phyloP scores from a whole-genome alignment of 176 grass and related monocot species.

The Guadua angustifolia region DNA sequence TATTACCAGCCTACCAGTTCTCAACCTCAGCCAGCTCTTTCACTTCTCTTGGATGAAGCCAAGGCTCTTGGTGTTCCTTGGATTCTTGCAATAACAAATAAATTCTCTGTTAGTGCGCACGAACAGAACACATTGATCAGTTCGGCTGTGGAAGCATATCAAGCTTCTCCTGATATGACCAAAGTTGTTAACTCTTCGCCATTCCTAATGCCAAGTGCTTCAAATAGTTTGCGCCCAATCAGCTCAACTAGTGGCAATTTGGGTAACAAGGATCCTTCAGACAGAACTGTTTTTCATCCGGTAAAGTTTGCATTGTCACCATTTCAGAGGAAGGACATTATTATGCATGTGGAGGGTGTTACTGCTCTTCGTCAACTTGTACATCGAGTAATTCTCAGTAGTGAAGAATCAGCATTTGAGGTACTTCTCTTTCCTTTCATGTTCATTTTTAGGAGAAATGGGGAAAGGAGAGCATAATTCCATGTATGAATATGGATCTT shows the following conservation, averaged over 20 bases:
- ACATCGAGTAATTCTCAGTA: constrained; percentile 60
- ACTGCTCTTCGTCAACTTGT: constrained; percentile 64
- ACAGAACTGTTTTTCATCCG: constrained; percentile 46
- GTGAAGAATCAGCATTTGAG: constrained; percentile 82
- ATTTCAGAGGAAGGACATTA: constrained; percentile 68
- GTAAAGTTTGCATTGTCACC: constrained; percentile 53
- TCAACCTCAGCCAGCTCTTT: constrained; percentile 65
- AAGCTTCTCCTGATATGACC: constrained; percentile 69
- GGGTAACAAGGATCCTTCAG: constrained; percentile 40
- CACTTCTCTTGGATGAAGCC: constrained; percentile 81
- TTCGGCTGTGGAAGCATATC: constrained; percentile 75
- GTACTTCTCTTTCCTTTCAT: constrained; percentile 44
- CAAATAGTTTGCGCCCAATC: constrained; percentile 44
- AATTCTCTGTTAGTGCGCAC: constrained; percentile 76
- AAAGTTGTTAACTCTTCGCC: constrained; percentile 76
- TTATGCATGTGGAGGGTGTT: constrained; percentile 85
- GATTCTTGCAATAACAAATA: constrained; percentile 93
- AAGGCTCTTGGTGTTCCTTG: constrained; percentile 75
- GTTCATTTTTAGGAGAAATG: background rate
- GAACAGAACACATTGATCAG: constrained; percentile 68
- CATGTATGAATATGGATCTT: background rate
- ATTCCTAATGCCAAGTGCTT: constrained; percentile 69
- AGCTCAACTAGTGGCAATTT: constrained; percentile 32
- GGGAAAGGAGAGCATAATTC: background rate
- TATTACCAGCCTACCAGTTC: constrained; percentile 58